Percentiles rank a stretch among this genome's conserved stretches.
phyloP scores from a whole-genome alignment of 2,329 filamentous ascomycete genomes.

The Rhinocladiella similis region DNA sequence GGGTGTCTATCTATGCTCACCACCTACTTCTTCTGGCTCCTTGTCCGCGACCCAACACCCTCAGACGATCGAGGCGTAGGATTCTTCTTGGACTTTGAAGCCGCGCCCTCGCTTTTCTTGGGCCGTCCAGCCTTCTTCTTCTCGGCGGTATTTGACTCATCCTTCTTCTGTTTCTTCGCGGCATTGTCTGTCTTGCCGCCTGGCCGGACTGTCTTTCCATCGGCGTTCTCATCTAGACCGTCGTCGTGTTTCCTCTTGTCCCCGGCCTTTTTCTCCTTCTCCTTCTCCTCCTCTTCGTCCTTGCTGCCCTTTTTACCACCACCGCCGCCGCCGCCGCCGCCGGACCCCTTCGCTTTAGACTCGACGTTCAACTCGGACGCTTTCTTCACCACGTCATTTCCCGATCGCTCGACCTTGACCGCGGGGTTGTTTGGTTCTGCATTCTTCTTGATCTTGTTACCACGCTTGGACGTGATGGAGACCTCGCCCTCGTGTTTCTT shows the following conservation, averaged over 20 bases:
- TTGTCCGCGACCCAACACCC: conserved; percentile 22
- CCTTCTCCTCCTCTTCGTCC: conserved; percentile 40
- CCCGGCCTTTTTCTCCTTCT: conserved; percentile 36
- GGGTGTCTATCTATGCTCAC: no score
- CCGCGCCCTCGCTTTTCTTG: conserved; percentile 42
- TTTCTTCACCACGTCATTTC: conserved; percentile 66
- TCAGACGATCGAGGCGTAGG: conserved; percentile 20
- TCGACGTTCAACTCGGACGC: conserved; percentile 62
- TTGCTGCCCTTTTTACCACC: conserved; percentile 36
- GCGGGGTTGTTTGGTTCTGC: conserved; percentile 62
- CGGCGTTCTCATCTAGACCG: conserved; percentile 42
- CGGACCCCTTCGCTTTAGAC: conserved; percentile 38
- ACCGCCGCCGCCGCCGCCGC: conserved; percentile 33
- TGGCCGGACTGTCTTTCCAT: conserved; percentile 34
- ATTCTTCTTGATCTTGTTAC: conserved; percentile 66
- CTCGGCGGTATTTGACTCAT: not conserved
- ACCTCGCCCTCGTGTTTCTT: conserved; percentile 60
- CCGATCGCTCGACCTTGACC: conserved; percentile 58
- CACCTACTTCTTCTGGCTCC: conserved; percentile 21
- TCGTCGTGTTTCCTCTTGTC: conserved; percentile 17
- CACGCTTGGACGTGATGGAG: conserved; percentile 60
- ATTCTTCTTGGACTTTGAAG: conserved; percentile 28
- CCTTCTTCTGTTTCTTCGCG: conserved; percentile 23
- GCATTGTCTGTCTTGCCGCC: conserved; percentile 20
- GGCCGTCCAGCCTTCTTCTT: conserved; percentile 32